Evolutionary conservation across 1,284 basidiomycete genomes (phyloP).

Genomic region (Schizopora paradoxa): DNA sequence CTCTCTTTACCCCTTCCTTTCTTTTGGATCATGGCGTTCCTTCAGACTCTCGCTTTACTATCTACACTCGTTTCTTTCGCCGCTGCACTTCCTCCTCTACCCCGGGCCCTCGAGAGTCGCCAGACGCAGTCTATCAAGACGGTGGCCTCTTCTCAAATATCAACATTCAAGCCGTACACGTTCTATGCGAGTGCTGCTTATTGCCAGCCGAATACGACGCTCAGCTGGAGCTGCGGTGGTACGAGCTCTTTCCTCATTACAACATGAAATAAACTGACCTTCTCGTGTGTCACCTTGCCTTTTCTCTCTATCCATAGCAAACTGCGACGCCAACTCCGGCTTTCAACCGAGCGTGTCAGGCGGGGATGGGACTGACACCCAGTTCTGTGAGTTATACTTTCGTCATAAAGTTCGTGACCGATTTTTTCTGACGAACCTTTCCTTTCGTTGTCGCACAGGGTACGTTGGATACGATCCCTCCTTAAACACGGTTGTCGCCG

Average conservation of each 20-base stretch:
- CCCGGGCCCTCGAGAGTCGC: too few relatives aligned
- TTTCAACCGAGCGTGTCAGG: conserved; percentile 23
- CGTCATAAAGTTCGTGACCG: too few relatives aligned
- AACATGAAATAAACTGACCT: too few relatives aligned
- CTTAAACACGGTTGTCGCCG: conserved; percentile 9
- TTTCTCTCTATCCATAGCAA: conserved; percentile 1
- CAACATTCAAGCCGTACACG: conserved; percentile 33
- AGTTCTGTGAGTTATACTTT: conserved; percentile 21
- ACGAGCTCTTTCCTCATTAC: conserved; percentile 5
- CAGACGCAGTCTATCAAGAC: conserved; percentile 21
- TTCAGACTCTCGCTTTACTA: too few relatives aligned
- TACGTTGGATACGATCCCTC: conserved; percentile 14
- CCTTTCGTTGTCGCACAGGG: too few relatives aligned
- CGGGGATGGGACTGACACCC: conserved; percentile 21
- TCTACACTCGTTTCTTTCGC: too few relatives aligned
- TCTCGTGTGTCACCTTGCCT: background rate
- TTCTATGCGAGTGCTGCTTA: conserved; percentile 42
- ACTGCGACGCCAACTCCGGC: conserved; percentile 21
- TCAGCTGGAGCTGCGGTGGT: conserved; percentile 39
- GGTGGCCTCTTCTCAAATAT: conserved; percentile 28
- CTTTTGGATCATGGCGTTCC: too few relatives aligned
- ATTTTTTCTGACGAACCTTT: too few relatives aligned
- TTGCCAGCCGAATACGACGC: conserved; percentile 29
- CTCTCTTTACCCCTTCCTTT: too few relatives aligned
- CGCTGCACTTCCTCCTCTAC: too few relatives aligned